Base-by-base conservation (phyloP, 2,329 filamentous ascomycete genomes). In the Sporothrix euskadiensis region DNA sequence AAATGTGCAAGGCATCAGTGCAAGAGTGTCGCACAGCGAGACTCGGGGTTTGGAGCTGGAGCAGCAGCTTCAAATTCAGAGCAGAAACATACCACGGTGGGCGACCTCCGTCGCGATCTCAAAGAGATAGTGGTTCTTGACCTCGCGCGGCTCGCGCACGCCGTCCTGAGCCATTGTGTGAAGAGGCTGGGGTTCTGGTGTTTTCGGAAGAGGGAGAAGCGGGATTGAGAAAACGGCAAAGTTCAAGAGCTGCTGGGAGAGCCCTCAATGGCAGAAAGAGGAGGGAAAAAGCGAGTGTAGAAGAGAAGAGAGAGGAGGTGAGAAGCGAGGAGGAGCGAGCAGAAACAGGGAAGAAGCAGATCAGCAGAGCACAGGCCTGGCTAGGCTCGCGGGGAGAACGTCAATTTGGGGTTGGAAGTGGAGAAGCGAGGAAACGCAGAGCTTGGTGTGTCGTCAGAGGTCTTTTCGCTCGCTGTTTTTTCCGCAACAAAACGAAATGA, bases 61-160 rank as follows among this genome's bases (percentile, higher is more conserved):
- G 54, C 52, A 71, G 54, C 52, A 14, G 19, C 26, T n/a, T 12
- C 49, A 26, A 16, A 41, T 6, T 22, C 22, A 39, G 19, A 8
- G 39, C n/a, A 4, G 49, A 74, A 73, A 82, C 86, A 78, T 87
- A 95, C 93, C 93, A 88, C 96, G 90, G 87, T 98, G 97, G 75
- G 96, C 96, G 78, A 98, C 96, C 82, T 99, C 96, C 30, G 96
- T 98, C 75, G 96, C 94, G 79, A 98, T 87, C 85, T 99, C 96
- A 81, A 99, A 99, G 78, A 99, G 92, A 80, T 97, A 87, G 84
- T 98, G 96, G 83, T 97, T 96, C 85, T 92, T 94, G 79, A 98
- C 93, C 84, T 98, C 94, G 78, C 88, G 87, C 76, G 83, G 81
- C 75, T 80, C 78, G 75, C 81, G 82, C 12, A 83, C 83, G 77